Base-by-base conservation (phyloP, 805 yeast genomes). In the Metschnikowia chrysomelidarum region DNA sequence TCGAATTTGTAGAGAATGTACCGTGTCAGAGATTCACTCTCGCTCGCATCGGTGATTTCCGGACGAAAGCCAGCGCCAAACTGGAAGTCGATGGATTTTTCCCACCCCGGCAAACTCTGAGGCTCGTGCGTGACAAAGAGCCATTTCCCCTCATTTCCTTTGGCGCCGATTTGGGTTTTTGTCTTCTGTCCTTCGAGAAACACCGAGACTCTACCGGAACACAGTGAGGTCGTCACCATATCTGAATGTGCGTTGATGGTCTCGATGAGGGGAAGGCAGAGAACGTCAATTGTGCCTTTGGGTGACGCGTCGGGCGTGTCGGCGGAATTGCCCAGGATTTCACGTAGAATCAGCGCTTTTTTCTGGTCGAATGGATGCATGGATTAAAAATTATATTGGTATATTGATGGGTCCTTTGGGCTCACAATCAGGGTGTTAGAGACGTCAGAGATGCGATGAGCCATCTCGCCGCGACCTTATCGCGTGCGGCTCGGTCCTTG, bases 81-180 rank as follows among this genome's bases (percentile, higher is more conserved):
- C 7, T 36, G 34, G 34, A 59, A 64, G 12, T 47, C 51, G 9
- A 61, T 49, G 2, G 41, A 43, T 36, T 65, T 56, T 45, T 69
- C 56, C 87, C 87, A 80, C 11, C 64, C 54, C 1, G 53, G 46
- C 6, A 82, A 62, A 14, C 73, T 62, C 2, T 49, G 43, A 2
- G 69, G 64, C 27, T 81, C 78, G 53, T 87, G 96, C 0, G 87
- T 75, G 2, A 87, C 87, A 62, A 75, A 87, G 9, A 86, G 52
- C 96, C 96, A 87, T 38, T 69, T 70, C 0, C 96, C 96, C 30
- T 87, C 86, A 33, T 79, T 76, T 7, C 95, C 96, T 53, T 87
- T 87, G 4, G 94, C 87, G 1, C 95, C 93, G 11, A 82, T 74
- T 47, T 60, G 75, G 3, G 54, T 47, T 5, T 46, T 44, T 1